phyloP scores from a whole-genome alignment of 2,329 filamentous ascomycete species.

The Calonectria pteridis region DNA sequence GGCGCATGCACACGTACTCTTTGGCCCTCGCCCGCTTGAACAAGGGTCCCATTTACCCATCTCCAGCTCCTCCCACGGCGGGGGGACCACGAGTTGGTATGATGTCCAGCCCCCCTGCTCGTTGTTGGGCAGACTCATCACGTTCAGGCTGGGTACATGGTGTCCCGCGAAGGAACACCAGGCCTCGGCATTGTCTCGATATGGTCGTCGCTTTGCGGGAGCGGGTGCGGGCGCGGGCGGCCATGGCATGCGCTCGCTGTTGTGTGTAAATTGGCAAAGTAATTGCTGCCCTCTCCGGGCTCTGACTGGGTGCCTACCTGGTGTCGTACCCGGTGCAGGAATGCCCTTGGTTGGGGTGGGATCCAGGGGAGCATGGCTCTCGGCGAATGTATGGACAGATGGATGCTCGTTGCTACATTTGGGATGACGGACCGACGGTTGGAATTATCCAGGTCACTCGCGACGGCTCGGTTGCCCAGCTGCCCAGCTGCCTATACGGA shows the following conservation, averaged over 20 bases:
- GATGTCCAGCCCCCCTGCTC: slow-evolving; percentile 5
- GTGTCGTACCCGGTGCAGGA: not conserved
- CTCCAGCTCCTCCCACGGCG: not conserved
- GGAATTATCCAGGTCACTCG: slow-evolving; percentile 10
- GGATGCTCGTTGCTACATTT: slow-evolving; percentile 15
- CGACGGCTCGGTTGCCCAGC: slow-evolving; percentile 4
- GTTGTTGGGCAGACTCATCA: slow-evolving; percentile 14
- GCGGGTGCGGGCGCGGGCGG: not conserved
- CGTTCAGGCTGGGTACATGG: slow-evolving; percentile 12
- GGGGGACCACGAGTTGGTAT: slow-evolving; percentile 14
- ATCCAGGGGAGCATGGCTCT: not conserved
- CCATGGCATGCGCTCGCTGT: slow-evolving; percentile 2
- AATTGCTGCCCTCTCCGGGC: not conserved
- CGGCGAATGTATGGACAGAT: not conserved
- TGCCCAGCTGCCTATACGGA: not conserved
- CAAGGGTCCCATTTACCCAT: slow-evolving; percentile 6
- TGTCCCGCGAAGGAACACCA: slow-evolving; percentile 12
- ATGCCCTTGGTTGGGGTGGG: not conserved
- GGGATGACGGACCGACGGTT: slow-evolving; percentile 17
- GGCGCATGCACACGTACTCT: slow-evolving; percentile 1
- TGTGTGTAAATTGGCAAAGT: slow-evolving; percentile 8
- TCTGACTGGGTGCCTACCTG: not conserved
- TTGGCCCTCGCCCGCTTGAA: not conserved
- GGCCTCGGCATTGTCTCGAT: slow-evolving; percentile 4
- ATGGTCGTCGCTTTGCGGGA: not conserved